phyloP scores from a whole-genome alignment of 2,329 filamentous ascomycete genomes.

The Colletotrichum sojae region DNA sequence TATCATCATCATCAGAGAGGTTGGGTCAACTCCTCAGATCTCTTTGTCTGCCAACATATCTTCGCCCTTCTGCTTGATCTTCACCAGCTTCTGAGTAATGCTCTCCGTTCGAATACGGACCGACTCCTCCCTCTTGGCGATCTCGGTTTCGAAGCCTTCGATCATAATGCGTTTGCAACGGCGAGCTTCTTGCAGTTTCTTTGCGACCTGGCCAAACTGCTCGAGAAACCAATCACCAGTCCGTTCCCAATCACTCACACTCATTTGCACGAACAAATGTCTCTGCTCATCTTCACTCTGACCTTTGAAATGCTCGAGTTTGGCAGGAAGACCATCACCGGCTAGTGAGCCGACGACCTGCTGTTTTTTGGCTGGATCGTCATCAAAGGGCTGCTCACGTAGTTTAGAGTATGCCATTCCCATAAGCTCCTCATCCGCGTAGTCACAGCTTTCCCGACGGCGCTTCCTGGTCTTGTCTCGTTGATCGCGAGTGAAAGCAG shows the following conservation, averaged over 20 bases:
- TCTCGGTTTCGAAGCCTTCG: slow-evolving; percentile 67
- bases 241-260: slow-evolving; percentile 70
- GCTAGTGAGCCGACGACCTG: slow-evolving; percentile 52
- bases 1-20: too few relatives aligned
- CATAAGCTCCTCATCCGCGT: slow-evolving; percentile 69
- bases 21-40: slow-evolving; percentile 41
- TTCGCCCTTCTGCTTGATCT: slow-evolving; percentile 70
- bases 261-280: slow-evolving; percentile 67
- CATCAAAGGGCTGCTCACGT: slow-evolving; percentile 68
- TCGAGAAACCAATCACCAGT: slow-evolving; percentile 73
- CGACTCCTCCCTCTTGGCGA: slow-evolving; percentile 67
- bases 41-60: slow-evolving; percentile 66
- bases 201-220: slow-evolving; percentile 66
- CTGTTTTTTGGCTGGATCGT: slow-evolving; percentile 66
- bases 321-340: slow-evolving; percentile 61
- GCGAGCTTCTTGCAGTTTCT: slow-evolving; percentile 62
- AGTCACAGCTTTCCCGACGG: slow-evolving; percentile 64
- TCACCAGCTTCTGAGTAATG: slow-evolving; percentile 68
- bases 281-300: slow-evolving; percentile 62
- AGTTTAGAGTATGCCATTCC: slow-evolving; percentile 68
- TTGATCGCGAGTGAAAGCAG: slow-evolving; percentile 36
- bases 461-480: slow-evolving; percentile 54
- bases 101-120: slow-evolving; percentile 67
- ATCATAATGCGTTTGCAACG: slow-evolving; percentile 65
- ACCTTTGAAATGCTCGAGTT: slow-evolving; percentile 64